These are phyloP conservation scores for Aspergillus pseudoviridinutans DNA, from an alignment of 2,329 filamentous ascomycete species.

Conservation along the genomic window DNA sequence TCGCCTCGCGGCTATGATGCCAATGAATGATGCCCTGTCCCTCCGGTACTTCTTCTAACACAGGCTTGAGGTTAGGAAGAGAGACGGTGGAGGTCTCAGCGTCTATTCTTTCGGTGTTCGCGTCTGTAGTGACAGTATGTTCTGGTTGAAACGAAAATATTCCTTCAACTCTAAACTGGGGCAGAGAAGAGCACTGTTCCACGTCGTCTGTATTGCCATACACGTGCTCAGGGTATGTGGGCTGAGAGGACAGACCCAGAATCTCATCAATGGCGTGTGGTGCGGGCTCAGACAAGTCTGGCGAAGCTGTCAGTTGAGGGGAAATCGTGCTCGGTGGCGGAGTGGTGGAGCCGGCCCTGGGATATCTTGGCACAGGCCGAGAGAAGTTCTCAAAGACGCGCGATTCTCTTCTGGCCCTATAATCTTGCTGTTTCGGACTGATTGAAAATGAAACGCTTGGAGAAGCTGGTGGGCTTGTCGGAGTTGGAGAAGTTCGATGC, in stretches of 20 bases:
- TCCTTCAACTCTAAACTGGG: conserved; percentile 23
- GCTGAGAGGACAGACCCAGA: conserved; percentile 30
- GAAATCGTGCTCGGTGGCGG: conserved; percentile 36
- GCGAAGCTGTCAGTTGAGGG: conserved; percentile 28
- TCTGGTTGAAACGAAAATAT: conserved; percentile 26
- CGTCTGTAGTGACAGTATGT: conserved; percentile 42
- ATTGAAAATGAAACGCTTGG: conserved; percentile 23
- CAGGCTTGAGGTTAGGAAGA: conserved; percentile 37
- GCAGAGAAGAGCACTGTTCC: conserved; percentile 8
- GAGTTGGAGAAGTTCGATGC: conserved; percentile 16
- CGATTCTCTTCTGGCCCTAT: conserved; percentile 28
- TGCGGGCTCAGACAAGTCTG: conserved; percentile 32
- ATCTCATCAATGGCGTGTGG: conserved; percentile 40
- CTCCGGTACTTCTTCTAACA: conserved; percentile 45
- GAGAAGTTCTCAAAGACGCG: conserved; percentile 53
- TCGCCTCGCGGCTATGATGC: conserved; percentile 29
- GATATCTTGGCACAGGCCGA: conserved; percentile 45
- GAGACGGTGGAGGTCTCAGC: conserved; percentile 40
- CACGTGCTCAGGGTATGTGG: conserved; percentile 29
- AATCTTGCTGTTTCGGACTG: conserved; percentile 20
- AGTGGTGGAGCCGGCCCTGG: conserved; percentile 37
- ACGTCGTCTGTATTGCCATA: conserved; percentile 20
- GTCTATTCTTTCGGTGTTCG: conserved; percentile 34
- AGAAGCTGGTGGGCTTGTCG: conserved; percentile 30
- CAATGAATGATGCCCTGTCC: conserved; percentile 39